Base-by-base conservation (phyloP, 2,329 filamentous ascomycete genomes). In the Aspergillus niger region DNA sequence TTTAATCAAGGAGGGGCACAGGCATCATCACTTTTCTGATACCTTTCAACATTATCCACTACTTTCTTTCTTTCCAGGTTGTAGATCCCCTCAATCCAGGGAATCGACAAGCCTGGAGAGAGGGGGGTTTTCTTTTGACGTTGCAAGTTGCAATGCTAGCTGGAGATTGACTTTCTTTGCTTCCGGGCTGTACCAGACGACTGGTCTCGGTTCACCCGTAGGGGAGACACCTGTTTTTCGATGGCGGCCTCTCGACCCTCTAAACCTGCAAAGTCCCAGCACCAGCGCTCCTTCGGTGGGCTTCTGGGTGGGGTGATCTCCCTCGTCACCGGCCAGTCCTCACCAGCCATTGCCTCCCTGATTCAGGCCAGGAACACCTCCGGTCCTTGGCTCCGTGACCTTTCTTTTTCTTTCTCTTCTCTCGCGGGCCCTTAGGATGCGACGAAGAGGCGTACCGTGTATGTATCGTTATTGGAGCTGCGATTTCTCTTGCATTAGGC, bases 281-380 rank as follows among this genome's bases (percentile, higher is more conserved):
- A 67, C 61, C 61, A 61, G 59, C 60, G 59, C 59, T 62, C 60
- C 64, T 61, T 56, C 55, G 60, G 64, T 67, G 63, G 66, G 55
- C 62, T 66, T 48, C 48, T 56, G 47, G 61, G 66, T 65, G 67
- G 67, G 61, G 67, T 60, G 67, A 69, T 69, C 67, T 69, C 67
- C 65, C 58, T 59, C 56, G 41, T 58, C 55, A 56, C 62, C 65
- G 58, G 59, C 67, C 64, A 67, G 62, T 67, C 63, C 60, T 65
- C 57, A 60, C 65, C 65, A 66, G 62, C 63, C 64, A 64, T 63
- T 65, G 53, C 55, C 66, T 63, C 61, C 62, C 64, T 62, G 62
- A 57, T 63, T 64, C 62, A 63, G 59, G 57, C 61, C 67, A 66
- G 64, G 67, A 67, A 69, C 67, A 69, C 64, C 65, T 68, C 61